Conservation (phyloP, 2,329 filamentous ascomycete species). For the Paracamarosporium sp. region DNA sequence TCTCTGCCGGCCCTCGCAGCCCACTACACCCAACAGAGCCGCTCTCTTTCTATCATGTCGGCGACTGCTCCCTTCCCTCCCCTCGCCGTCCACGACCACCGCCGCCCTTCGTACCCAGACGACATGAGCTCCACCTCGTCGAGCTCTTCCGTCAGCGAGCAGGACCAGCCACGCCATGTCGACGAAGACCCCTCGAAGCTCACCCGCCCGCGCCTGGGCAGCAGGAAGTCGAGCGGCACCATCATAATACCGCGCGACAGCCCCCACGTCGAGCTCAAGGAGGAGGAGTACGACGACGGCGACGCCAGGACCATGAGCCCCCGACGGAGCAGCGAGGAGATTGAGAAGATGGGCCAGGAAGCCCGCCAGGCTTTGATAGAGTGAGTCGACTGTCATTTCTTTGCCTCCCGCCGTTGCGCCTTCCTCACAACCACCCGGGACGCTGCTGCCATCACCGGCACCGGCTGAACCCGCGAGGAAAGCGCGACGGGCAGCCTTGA, state of each 20-base stretch:
- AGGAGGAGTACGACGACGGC: constrained; percentile 80
- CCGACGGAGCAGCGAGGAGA: constrained; percentile 85
- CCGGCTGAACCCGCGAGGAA: background rate
- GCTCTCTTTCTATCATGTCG: constrained; percentile 21
- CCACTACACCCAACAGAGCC: constrained; percentile 9
- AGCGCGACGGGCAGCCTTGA: background rate
- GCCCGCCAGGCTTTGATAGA: constrained; percentile 71
- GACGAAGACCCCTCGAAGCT: constrained; percentile 55
- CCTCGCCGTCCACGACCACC: constrained; percentile 28
- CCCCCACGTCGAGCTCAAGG: constrained; percentile 73
- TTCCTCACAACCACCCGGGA: background rate
- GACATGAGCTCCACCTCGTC: constrained; percentile 50
- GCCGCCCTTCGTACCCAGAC: constrained; percentile 38
- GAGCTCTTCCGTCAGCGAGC: constrained; percentile 51
- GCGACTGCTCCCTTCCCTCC: constrained; percentile 34
- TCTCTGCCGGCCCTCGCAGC: constrained; percentile 19
- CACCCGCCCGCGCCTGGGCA: constrained; percentile 71
- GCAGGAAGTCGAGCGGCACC: constrained; percentile 80
- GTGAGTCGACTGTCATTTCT: constrained; percentile 50
- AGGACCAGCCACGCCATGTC: constrained; percentile 25
- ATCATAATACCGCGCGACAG: constrained; percentile 82
- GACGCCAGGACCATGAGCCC: constrained; percentile 96
- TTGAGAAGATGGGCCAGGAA: constrained; percentile 85
- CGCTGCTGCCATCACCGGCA: constrained; percentile 15
- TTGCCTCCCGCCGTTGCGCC: constrained; percentile 2